A percentile compares a stretch with the other conserved stretches of the same genome.
Conservation (phyloP, 169 alveolate species). For the Theileria annulata region DNA sequence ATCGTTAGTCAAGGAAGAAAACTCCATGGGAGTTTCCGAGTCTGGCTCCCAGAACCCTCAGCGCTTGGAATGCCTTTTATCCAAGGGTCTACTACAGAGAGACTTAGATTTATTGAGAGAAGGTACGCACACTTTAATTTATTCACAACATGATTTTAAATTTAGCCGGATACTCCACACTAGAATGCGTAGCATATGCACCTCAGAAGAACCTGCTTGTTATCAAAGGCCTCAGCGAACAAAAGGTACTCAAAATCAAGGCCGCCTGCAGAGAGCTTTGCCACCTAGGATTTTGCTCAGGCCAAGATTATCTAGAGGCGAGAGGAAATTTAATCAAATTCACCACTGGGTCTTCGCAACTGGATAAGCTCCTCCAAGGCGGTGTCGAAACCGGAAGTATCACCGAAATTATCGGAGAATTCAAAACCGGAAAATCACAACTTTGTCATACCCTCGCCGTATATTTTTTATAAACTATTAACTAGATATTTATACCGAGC, state of each 20-base stretch:
- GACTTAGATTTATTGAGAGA: conserved; percentile 92
- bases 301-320: conserved; percentile 88
- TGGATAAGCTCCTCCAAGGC: conserved; percentile 95
- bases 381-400: conserved; percentile 96
- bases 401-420: conserved; percentile 98
- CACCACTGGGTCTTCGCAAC: conserved; percentile 92
- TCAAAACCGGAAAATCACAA: conserved; percentile 97
- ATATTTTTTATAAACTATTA: conserved; percentile 39
- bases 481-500: conserved; percentile 13
- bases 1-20: conserved; percentile 34
- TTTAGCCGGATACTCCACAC: conserved; percentile 88
- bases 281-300: conserved; percentile 90
- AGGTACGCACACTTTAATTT: conserved; percentile 48
- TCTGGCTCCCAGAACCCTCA: conserved; percentile 73
- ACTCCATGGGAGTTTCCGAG: conserved; percentile 63
- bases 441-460: conserved; percentile 94
- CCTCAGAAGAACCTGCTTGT: conserved; percentile 86
- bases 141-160: neutral
- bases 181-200: conserved; percentile 92
- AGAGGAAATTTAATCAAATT: conserved; percentile 89
- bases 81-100: conserved; percentile 82
- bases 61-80: conserved; percentile 78
- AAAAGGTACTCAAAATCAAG: conserved; percentile 92
- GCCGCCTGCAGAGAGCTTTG: conserved; percentile 90
- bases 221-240: conserved; percentile 96